Conservation (phyloP, 257 asterid species). For the Thymus mandschuricus region DNA sequence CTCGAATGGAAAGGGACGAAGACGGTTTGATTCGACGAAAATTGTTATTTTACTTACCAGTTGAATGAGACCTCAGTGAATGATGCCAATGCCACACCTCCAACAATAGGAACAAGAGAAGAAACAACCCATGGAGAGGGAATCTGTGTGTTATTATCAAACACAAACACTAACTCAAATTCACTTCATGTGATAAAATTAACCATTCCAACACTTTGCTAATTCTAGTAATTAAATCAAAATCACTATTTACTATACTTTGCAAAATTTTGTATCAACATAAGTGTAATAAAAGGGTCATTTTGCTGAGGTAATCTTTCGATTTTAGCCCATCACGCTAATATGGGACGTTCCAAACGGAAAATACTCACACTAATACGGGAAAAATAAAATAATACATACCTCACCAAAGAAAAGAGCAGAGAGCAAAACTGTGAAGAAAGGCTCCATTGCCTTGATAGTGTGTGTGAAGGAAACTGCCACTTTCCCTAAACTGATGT, state of each 20-base stretch:
- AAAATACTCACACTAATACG: too few species aligned
- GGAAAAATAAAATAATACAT: background rate
- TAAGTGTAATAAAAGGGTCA: too few species aligned
- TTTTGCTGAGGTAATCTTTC: too few species aligned
- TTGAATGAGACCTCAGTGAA: slow-evolving; percentile 88
- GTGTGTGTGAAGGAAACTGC: slow-evolving; percentile 97
- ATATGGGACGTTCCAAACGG: background rate
- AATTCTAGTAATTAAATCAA: background rate
- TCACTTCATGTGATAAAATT: slow-evolving; percentile 32
- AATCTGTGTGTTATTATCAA: slow-evolving; percentile 48
- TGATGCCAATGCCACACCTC: slow-evolving; percentile 92
- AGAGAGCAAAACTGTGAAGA: slow-evolving; percentile 85
- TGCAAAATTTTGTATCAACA: too few species aligned
- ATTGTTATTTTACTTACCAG: slow-evolving; percentile 47
- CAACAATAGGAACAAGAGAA: slow-evolving; percentile 83
- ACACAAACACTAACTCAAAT: slow-evolving; percentile 39
- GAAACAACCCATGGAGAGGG: slow-evolving; percentile 76
- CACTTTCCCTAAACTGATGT: slow-evolving; percentile 83
- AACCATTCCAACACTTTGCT: slow-evolving; percentile 4
- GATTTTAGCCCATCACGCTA: too few species aligned
- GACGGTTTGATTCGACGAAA: background rate
- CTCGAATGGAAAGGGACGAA: background rate
- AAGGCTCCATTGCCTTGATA: slow-evolving; percentile 95
- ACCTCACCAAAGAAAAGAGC: slow-evolving; percentile 75
- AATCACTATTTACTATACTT: background rate